phyloP scores from a whole-genome alignment of 1,139 yeast genomes.

The Pichia sp. region DNA sequence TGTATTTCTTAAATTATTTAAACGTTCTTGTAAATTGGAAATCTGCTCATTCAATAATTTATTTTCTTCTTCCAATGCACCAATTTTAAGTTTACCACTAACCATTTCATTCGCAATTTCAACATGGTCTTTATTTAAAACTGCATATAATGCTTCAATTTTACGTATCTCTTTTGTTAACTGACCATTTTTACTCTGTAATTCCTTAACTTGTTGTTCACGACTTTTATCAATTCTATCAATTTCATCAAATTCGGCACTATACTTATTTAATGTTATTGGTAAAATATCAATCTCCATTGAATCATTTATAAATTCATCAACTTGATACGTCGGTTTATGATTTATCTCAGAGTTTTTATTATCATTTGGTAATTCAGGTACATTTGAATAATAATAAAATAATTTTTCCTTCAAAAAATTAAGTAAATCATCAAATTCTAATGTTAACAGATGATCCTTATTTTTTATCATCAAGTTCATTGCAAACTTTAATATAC shows the following conservation, averaged over 20 bases:
- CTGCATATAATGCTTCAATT: constrained; percentile 64
- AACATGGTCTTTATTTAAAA: constrained; percentile 73
- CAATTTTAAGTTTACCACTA: constrained; percentile 54
- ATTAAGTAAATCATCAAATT: constrained; percentile 68
- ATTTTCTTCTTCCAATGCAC: constrained; percentile 61
- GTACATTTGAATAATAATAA: constrained; percentile 52
- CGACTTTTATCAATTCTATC: constrained; percentile 63
- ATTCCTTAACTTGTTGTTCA: constrained; percentile 59
- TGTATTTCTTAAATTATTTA: constrained; percentile 37
- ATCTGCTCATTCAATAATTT: constrained; percentile 49
- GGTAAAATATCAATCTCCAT: constrained; percentile 69
- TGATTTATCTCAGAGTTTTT: constrained; percentile 17
- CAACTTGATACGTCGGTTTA: constrained; percentile 57
- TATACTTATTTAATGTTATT: constrained; percentile 59
- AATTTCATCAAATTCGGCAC: constrained; percentile 68
- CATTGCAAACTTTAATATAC: constrained; percentile 72
- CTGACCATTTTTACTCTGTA: constrained; percentile 62
- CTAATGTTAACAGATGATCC: constrained; percentile 47
- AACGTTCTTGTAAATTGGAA: constrained; percentile 42
- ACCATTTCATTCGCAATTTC: constrained; percentile 72
- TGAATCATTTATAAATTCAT: constrained; percentile 75
- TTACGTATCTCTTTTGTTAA: constrained; percentile 69
- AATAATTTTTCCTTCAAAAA: constrained; percentile 77
- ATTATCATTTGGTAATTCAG: constrained; percentile 13
- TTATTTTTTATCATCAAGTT: constrained; percentile 70